phyloP scores from a whole-genome alignment of 2,329 filamentous ascomycete species.

The Fusarium cicatricum region DNA sequence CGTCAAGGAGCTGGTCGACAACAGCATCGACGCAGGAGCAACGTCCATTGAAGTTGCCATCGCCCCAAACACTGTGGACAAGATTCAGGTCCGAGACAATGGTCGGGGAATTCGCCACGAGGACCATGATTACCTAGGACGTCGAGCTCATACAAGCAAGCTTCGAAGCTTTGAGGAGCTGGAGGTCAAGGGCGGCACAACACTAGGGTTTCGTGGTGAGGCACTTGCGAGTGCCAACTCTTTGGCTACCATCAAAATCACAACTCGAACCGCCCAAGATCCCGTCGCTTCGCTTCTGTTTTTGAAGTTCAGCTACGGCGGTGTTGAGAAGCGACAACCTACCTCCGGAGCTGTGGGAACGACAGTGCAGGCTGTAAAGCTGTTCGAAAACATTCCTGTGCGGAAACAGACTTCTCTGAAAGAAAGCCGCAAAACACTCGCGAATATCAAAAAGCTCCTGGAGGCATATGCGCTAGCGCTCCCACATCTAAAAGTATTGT shows the following conservation, averaged over 20 bases:
- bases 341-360: slow-evolving; percentile 71
- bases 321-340: slow-evolving; percentile 43
- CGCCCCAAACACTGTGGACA: slow-evolving; percentile 71
- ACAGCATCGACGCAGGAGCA: slow-evolving; percentile 76
- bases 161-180: slow-evolving; percentile 71
- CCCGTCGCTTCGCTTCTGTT: slow-evolving; percentile 61
- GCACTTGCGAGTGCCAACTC: slow-evolving; percentile 73
- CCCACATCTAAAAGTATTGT: slow-evolving; percentile 65
- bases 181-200: slow-evolving; percentile 60
- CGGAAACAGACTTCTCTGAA: slow-evolving; percentile 67
- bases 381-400: slow-evolving; percentile 70
- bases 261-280: slow-evolving; percentile 70
- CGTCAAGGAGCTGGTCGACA: slow-evolving; percentile 81
- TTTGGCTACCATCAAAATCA: slow-evolving; percentile 67
- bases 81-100: slow-evolving; percentile 76
- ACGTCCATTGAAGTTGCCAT: slow-evolving; percentile 71
- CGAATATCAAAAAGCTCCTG: slow-evolving; percentile 67
- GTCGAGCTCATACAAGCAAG: slow-evolving; percentile 78
- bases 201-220: slow-evolving; percentile 80
- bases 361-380: slow-evolving; percentile 65
- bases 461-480: slow-evolving; percentile 72
- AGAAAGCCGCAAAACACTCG: slow-evolving; percentile 63
- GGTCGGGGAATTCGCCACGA: slow-evolving; percentile 72
- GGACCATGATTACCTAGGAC: slow-evolving; percentile 70
- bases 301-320: slow-evolving; percentile 48